Evolutionary conservation across 2,329 filamentous ascomycete genomes (phyloP).

Genomic region (Nothophaeocryptopus gaeumannii): DNA sequence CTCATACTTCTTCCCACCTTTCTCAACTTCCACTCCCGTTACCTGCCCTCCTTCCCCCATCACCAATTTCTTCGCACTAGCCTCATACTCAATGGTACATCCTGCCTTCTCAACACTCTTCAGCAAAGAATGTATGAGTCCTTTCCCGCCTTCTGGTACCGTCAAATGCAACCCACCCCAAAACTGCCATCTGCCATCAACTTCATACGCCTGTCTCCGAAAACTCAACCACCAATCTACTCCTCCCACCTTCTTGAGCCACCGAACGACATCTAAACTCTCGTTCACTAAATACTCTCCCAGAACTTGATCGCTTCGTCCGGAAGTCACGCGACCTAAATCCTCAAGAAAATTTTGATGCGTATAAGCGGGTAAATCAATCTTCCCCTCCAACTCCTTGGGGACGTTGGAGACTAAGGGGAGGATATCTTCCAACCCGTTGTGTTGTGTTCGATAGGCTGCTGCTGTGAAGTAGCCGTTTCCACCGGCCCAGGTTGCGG

Average conservation of each 20-base stretch:
- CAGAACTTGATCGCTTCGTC: conserved; percentile 52
- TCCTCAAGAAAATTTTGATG: conserved; percentile 54
- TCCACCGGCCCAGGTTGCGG: conserved; percentile 58
- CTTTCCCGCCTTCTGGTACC: conserved; percentile 59
- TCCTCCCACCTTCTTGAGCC: conserved; percentile 28
- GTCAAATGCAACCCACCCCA: conserved; percentile 65
- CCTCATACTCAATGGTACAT: conserved; percentile 49
- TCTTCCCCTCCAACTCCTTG: conserved; percentile 44
- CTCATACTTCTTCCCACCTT: conserved; percentile 24
- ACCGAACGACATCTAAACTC: conserved; percentile 29
- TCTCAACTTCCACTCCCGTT: conserved; percentile 34
- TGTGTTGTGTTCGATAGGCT: conserved; percentile 58
- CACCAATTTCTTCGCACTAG: conserved; percentile 44
- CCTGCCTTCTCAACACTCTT: conserved; percentile 44
- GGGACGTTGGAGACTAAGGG: conserved; percentile 61
- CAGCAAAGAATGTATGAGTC: conserved; percentile 52
- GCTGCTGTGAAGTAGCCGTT: conserved; percentile 66
- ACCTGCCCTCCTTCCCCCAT: conserved; percentile 35
- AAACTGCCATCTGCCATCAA: conserved; percentile 61
- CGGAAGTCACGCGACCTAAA: conserved; percentile 55
- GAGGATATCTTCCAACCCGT: conserved; percentile 56
- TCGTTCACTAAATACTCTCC: conserved; percentile 48
- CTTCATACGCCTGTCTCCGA: conserved; percentile 63
- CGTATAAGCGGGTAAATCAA: conserved; percentile 60
- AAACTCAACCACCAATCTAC: conserved; percentile 53